Percentiles rank a stretch among this genome's conserved stretches.
Evolutionary conservation across 2,329 filamentous ascomycete genomes (phyloP).

Genomic region (Dactylonectria macrodidyma): DNA sequence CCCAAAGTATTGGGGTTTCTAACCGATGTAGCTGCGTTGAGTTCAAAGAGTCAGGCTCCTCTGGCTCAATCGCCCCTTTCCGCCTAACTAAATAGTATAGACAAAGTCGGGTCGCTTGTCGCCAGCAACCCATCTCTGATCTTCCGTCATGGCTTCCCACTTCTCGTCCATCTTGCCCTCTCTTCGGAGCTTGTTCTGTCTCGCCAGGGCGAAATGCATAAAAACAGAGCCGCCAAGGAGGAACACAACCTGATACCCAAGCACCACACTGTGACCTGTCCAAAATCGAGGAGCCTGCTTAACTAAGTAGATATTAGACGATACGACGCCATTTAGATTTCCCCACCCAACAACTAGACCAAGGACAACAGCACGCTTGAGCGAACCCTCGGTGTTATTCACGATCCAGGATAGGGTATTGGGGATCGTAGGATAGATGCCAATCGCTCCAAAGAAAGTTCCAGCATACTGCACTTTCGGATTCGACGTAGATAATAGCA

Average conservation of each 20-base stretch:
- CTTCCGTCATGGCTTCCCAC: neutral
- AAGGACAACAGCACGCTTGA: conserved; percentile 78
- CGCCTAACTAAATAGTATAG: neutral
- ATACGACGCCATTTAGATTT: conserved; percentile 75
- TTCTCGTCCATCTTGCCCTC: neutral
- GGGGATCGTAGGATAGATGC: conserved; percentile 79
- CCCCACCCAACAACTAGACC: conserved; percentile 85
- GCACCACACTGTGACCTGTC: no score
- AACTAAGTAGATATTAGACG: neutral
- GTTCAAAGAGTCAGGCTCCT: no score
- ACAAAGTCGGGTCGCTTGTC: neutral
- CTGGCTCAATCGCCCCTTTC: no score
- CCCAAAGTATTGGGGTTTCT: no score
- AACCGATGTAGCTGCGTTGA: no score
- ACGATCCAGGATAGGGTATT: conserved; percentile 81
- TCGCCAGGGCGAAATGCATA: no score
- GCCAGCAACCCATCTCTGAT: neutral
- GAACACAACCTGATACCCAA: no score
- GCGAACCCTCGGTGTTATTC: conserved; percentile 75
- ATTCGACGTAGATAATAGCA: conserved; percentile 71
- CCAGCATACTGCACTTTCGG: conserved; percentile 77
- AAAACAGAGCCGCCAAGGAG: no score
- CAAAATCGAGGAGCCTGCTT: neutral
- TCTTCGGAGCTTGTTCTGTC: neutral
- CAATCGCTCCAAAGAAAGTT: conserved; percentile 78